A percentile compares a stretch with the other conserved stretches of the same genome.
phyloP scores from a whole-genome alignment of 192 early-diverging fungal species.

The Coemansia sp. region DNA sequence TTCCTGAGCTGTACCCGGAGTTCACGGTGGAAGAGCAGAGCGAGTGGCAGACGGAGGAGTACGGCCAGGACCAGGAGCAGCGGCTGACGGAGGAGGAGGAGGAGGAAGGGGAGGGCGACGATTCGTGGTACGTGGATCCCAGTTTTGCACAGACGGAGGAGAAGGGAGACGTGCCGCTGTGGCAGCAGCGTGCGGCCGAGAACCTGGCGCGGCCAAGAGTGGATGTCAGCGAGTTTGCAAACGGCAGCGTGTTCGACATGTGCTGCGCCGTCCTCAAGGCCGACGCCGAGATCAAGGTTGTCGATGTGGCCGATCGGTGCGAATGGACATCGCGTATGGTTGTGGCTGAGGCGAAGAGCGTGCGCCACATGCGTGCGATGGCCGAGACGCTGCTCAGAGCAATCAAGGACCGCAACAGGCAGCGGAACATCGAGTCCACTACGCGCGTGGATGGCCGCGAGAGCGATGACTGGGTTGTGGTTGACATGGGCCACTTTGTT shows the following conservation, averaged over 20 bases:
- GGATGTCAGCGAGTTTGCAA: slow-evolving; percentile 2
- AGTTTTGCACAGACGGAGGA: slow-evolving; percentile 9
- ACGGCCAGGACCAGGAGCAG: slow-evolving; percentile 28
- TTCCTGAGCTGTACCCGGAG: slow-evolving; percentile 43
- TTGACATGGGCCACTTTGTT: slow-evolving; percentile 47
- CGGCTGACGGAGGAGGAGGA: slow-evolving; percentile 5
- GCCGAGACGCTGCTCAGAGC: slow-evolving; percentile 33
- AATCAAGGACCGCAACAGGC: slow-evolving; percentile 36
- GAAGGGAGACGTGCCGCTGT: slow-evolving; percentile 20
- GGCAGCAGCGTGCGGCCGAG: slow-evolving; percentile 36
- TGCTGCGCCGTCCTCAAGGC: slow-evolving; percentile 20
- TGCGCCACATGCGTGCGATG: slow-evolving; percentile 54
- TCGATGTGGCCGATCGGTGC: slow-evolving; percentile 38
- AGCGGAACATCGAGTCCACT: neutral
- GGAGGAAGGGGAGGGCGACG: slow-evolving; percentile 21
- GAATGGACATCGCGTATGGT: slow-evolving; percentile 44
- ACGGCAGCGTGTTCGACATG: slow-evolving; percentile 41
- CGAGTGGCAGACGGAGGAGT: slow-evolving; percentile 23
- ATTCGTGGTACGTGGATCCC: slow-evolving; percentile 52
- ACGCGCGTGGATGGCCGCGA: slow-evolving; percentile 49
- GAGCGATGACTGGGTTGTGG: slow-evolving; percentile 54
- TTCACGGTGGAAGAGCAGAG: slow-evolving; percentile 14
- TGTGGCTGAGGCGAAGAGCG: slow-evolving; percentile 40
- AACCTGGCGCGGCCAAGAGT: slow-evolving; percentile 15
- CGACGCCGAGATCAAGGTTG: slow-evolving; percentile 20